Percentiles rank a stretch among this genome's conserved stretches.
Evolutionary conservation across 2,329 filamentous ascomycete genomes (phyloP).

Genomic region (Pseudogymnoascus sp.): DNA sequence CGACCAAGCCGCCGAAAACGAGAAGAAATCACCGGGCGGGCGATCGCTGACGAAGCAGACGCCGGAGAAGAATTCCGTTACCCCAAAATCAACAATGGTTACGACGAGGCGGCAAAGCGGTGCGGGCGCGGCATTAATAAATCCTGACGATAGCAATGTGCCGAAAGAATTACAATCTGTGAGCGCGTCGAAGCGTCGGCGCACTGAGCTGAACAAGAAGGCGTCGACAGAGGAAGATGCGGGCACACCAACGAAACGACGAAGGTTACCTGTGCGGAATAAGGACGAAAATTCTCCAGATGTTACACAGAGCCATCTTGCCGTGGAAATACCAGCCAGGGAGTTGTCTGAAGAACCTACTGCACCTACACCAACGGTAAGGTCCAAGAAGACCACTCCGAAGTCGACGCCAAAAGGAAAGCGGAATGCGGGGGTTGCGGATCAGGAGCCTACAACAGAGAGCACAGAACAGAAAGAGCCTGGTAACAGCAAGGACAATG

Average conservation of each 20-base stretch:
- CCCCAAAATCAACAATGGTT: constrained; percentile 10
- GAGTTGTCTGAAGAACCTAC: not conserved
- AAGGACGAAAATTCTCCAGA: constrained; percentile 13
- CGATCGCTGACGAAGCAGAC: not conserved
- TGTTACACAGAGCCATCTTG: constrained; percentile 13
- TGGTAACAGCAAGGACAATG: not conserved
- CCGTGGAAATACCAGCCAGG: constrained; percentile 21
- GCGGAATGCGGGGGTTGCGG: not conserved
- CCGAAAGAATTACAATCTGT: not conserved
- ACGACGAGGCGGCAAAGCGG: constrained; percentile 9
- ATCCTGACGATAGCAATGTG: not conserved
- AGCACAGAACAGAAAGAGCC: not conserved
- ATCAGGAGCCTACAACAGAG: not conserved
- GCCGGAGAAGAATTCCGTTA: not conserved
- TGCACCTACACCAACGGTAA: not conserved
- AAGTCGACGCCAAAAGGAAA: not conserved
- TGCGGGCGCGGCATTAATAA: not conserved
- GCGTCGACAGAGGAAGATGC: not conserved
- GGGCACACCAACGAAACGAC: constrained; percentile 19
- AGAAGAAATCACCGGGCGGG: constrained; percentile 2
- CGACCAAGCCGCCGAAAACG: not conserved
- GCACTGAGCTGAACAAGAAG: constrained; percentile 3
- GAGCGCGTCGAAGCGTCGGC: constrained; percentile 10
- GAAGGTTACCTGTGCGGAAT: constrained; percentile 19
- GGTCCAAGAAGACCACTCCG: not conserved